Percentiles rank a stretch among this genome's conserved stretches.
Conservation (phyloP, 179 eudicot species). For the Silene coronaria region DNA sequence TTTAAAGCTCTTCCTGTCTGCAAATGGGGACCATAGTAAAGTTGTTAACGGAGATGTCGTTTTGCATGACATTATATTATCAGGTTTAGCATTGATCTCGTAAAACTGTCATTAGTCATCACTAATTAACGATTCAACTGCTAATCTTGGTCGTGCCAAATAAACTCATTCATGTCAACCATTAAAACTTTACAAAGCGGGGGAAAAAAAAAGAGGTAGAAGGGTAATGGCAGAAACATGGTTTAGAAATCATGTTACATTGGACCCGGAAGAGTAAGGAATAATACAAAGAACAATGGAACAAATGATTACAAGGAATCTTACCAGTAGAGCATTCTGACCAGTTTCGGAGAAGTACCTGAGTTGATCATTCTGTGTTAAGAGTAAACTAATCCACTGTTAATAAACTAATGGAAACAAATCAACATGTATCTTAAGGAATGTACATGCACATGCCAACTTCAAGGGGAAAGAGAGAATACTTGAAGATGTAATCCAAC, state of each 20-base stretch:
- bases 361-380: constrained; percentile 26
- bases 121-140: no score
- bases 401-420: constrained; percentile 5
- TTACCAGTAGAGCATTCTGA: constrained; percentile 20
- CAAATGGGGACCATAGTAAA: constrained; percentile 27
- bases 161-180: neutral
- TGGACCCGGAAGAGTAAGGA: neutral
- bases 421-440: constrained; percentile 2
- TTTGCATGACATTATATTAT: no score
- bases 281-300: neutral
- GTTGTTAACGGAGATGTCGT: constrained; percentile 22
- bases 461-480: constrained; percentile 7
- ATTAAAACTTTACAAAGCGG: no score
- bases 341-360: constrained; percentile 8
- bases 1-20: constrained; percentile 30
- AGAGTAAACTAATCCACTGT: constrained; percentile 12
- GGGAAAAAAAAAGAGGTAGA: neutral
- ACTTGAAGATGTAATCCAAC: constrained; percentile 20
- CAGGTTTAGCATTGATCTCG: no score
- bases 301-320: constrained; percentile 20
- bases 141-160: neutral
- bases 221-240: constrained; percentile 3
- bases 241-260: neutral
- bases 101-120: no score
- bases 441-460: neutral